Evolutionary conservation across 2,329 filamentous ascomycete genomes (phyloP).

Genomic region (Xylariaceae sp.): DNA sequence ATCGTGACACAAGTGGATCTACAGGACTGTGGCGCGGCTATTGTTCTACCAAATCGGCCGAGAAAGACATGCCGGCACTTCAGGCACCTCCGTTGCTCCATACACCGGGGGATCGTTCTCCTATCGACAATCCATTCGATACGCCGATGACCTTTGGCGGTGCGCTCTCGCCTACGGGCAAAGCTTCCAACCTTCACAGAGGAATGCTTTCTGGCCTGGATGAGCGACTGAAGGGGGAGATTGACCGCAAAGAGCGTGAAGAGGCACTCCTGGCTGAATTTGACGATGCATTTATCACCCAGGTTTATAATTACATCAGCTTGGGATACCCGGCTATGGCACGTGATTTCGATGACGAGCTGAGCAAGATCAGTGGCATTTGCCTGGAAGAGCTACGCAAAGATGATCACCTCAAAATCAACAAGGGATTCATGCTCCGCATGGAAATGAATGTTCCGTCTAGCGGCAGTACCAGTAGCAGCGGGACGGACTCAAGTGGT

Average conservation of each 20-base stretch:
- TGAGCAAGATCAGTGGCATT: constrained; percentile 75
- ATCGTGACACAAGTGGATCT: constrained; percentile 53
- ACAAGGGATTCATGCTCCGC: constrained; percentile 69
- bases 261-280: constrained; percentile 64
- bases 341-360: constrained; percentile 76
- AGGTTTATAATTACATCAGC: constrained; percentile 95
- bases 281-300: constrained; percentile 79
- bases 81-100: constrained; percentile 47
- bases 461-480: constrained; percentile 9
- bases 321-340: constrained; percentile 87
- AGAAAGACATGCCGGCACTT: constrained; percentile 39
- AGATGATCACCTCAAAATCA: constrained; percentile 54
- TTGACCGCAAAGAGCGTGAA: constrained; percentile 46
- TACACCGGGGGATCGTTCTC: constrained; percentile 43
- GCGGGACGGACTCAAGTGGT: constrained; percentile 23
- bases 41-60: constrained; percentile 44
- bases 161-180: constrained; percentile 28
- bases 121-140: constrained; percentile 41
- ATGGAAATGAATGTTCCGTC: constrained; percentile 38
- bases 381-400: constrained; percentile 65
- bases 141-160: constrained; percentile 39
- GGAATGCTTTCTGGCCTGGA: constrained; percentile 51
- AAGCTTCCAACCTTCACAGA: constrained; percentile 25
- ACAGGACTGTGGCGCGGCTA: constrained; percentile 75
- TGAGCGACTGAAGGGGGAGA: constrained; percentile 47